Evolutionary conservation across 2,329 filamentous ascomycete species (phyloP).

Genomic region (Aspergillus vadensis): DNA sequence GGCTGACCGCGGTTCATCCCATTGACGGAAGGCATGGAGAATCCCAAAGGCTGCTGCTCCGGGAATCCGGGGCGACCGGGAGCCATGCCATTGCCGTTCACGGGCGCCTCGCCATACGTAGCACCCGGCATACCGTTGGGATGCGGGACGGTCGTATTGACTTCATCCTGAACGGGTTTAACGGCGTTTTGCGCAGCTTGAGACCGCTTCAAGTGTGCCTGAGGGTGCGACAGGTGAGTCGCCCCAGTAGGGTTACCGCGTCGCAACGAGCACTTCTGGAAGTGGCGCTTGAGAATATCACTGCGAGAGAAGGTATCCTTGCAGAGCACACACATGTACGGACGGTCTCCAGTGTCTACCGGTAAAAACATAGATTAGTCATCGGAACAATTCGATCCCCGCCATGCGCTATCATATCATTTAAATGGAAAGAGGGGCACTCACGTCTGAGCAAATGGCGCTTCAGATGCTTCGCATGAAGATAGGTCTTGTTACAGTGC

Average conservation of each 20-base stretch:
- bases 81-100: constrained; percentile 47
- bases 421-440: constrained; percentile 44
- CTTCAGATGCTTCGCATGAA: constrained; percentile 97
- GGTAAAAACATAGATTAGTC: constrained; percentile 28
- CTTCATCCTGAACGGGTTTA: constrained; percentile 48
- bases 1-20: constrained; percentile 44
- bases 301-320: constrained; percentile 97
- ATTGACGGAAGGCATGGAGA: constrained; percentile 45
- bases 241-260: constrained; percentile 94
- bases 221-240: constrained; percentile 90
- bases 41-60: constrained; percentile 48
- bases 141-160: constrained; percentile 47
- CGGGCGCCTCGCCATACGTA: constrained; percentile 45
- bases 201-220: constrained; percentile 80
- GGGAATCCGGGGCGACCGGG: constrained; percentile 40
- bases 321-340: constrained; percentile 97
- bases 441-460: constrained; percentile 93
- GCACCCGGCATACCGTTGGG: constrained; percentile 47
- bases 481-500: constrained; percentile 96
- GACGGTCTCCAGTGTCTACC: constrained; percentile 91
- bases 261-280: constrained; percentile 97
- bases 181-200: constrained; percentile 48
- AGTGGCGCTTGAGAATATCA: constrained; percentile 98
- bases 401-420: background rate
- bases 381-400: constrained; percentile 8